Evolutionary conservation across 306 rosid species (phyloP), one percentile per base, ranked within the genome.

Genomic region (Pyrus communis): DNA sequence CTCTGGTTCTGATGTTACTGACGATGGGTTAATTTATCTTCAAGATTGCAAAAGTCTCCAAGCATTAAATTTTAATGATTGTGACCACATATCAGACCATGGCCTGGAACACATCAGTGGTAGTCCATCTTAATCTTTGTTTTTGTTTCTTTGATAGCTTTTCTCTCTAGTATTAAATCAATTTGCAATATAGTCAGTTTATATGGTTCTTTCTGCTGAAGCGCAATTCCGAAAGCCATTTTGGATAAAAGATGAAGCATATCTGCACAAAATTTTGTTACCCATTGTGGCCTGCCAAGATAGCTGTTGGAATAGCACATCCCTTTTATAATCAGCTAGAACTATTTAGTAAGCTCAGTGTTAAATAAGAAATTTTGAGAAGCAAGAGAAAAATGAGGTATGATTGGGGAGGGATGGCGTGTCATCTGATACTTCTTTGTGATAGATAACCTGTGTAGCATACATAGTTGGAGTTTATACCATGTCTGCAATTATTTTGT

Each of bases 1-100:
- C 70, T 90, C 96, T 79, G 89, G 87, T 60, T 92, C 97, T 18
- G 96, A 89, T 76, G 97, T 95, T 78, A 84, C 92, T 38, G 93
- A 95, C 86, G 45, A 71, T 74, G 98, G 97, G 82, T 84, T 95
- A 83, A 72, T 70, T 76, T 83, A 85, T 79, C 92, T 95, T 57
- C 85, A 81, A 84, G 83, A 90, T 78, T 92, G 98, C 86, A 71
- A 72, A 80, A 95, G 82, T 85, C 88, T 95, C 82, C 85, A 86
- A 74, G 77, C 84, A 43, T 86, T 95, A 72, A 84, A 88, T 82
- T 87, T 95, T 54, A 92, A 92, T 86, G 82, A 84, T 62, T 92
- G 97, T 77, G 97, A 88, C 83, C 91, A 82, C 77, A 92, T 95
- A 82, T 92, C 98, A 46, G 91, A 90, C 80, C 78, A 59, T 67